Conservation (phyloP, 345 rosid species). For the Trapa incisa region DNA sequence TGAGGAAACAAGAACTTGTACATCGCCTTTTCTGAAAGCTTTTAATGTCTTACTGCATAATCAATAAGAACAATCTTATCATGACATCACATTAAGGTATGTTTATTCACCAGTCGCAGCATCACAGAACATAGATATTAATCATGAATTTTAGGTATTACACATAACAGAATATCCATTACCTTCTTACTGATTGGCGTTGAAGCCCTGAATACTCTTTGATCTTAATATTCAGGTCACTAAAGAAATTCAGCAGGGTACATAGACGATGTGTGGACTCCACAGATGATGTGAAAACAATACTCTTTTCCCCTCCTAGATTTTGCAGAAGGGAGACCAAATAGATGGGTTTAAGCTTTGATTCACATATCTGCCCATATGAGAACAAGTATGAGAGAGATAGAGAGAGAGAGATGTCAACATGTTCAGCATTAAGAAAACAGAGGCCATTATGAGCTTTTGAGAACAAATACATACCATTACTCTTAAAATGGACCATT, state of each 20-base stretch:
- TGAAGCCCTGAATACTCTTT: constrained; percentile 85
- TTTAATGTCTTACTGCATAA: constrained; percentile 68
- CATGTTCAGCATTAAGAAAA: not conserved
- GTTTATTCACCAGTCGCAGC: not conserved
- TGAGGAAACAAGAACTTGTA: constrained; percentile 86
- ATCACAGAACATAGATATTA: not conserved
- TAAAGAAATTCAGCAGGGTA: constrained; percentile 64
- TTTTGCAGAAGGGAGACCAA: constrained; percentile 66
- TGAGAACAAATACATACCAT: not conserved
- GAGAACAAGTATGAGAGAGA: not conserved
- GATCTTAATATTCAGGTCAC: constrained; percentile 54
- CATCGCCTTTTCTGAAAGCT: constrained; percentile 62
- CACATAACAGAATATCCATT: not conserved
- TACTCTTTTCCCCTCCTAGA: constrained; percentile 64
- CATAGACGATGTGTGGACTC: constrained; percentile 79
- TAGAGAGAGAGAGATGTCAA: not conserved
- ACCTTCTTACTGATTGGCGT: constrained; percentile 75
- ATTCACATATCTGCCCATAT: constrained; percentile 48
- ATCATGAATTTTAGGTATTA: not conserved
- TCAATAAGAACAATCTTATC: constrained; percentile 1
- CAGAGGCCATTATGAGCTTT: too few species aligned
- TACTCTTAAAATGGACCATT: not conserved
- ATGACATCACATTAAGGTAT: not conserved
- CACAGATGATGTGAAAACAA: constrained; percentile 80
- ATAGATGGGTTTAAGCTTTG: constrained; percentile 68